Base-by-base conservation (phyloP, 768 basidiomycete genomes). In the Jaapia argillacea region DNA sequence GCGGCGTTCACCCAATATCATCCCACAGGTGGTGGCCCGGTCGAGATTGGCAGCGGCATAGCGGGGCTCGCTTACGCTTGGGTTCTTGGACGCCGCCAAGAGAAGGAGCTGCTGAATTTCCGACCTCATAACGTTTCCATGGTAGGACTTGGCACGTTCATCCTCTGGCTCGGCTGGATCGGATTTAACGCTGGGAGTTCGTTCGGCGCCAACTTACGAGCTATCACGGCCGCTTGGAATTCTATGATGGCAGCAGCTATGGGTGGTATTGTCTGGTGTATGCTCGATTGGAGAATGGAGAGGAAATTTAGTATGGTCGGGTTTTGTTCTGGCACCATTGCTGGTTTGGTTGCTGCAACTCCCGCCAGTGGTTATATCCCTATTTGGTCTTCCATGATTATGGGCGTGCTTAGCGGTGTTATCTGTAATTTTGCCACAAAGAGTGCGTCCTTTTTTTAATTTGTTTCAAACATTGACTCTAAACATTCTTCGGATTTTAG, bases 141-240 rank as follows among this genome's bases (percentile, higher is more conserved):
- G 58, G 85, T 92, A 53, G 75, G 75, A 51, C 72, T 92, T 44
- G 89, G 90, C 50, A 91, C 85, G 6, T 84, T 80, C 52, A 73
- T 91, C 49, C 77, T 90, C 43, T 90, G 84, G 85, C 84, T 92
- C 57, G 87, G 88, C 21, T 88, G 80, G 79, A 63, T 82, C 45
- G 86, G 84, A n/a, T 90, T 91, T 71, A 93, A 92, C 63, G 90
- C 85, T 39, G 90, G 90, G 21, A 85, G 82, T 45, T 85, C 88
- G 2, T 86, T 88, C 51, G 85, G 85, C 23, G 87, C 88, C 26
- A 92, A 92, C 63, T 68, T 93, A 31, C 81, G 90, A 40, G 89
- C 88, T 2, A 70, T 90, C 45, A 76, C 82, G 58, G 88, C 89
- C 14, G 74, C 84, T 44, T 85, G 89, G 79, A 92, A 92, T 62